A percentile compares a stretch with the other conserved stretches of the same genome.
Conservation (phyloP, 2,329 filamentous ascomycete species). For the Ophiostoma ulmi region DNA sequence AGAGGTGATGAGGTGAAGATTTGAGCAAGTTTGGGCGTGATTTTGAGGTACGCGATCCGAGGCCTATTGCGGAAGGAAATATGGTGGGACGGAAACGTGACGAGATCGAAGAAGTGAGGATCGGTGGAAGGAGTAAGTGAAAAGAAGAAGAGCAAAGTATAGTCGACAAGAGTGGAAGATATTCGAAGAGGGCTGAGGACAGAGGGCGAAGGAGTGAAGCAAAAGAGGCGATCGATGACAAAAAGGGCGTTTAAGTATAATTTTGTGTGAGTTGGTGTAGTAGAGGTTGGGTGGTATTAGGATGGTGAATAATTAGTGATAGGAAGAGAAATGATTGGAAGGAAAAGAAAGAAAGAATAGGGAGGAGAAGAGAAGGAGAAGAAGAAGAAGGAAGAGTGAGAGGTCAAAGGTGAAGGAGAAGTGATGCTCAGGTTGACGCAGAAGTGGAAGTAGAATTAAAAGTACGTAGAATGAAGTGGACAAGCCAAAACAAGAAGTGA, state of each 20-base stretch:
- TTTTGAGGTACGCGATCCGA: background rate
- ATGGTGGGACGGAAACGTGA: background rate
- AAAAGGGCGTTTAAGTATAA: background rate
- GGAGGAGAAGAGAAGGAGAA: background rate
- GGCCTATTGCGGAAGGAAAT: background rate
- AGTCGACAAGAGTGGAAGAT: background rate
- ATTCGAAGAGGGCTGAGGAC: background rate
- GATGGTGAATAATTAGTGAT: background rate
- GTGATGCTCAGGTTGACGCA: background rate
- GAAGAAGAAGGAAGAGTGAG: constrained; percentile 1
- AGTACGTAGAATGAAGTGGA: background rate
- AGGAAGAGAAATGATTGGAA: background rate
- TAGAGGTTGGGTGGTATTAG: background rate
- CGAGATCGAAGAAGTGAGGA: background rate
- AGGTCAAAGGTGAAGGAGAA: background rate
- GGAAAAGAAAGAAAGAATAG: background rate
- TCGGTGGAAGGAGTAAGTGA: background rate
- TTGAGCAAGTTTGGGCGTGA: background rate
- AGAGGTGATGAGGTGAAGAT: background rate
- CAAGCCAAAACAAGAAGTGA: background rate
- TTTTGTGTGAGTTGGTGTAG: no score
- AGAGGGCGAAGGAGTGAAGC: background rate
- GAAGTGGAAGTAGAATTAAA: background rate
- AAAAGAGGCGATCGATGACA: background rate
- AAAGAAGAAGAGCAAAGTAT: background rate